phyloP scores from a whole-genome alignment of 164 flowering plant species.

The Nymphaea thermarum region DNA sequence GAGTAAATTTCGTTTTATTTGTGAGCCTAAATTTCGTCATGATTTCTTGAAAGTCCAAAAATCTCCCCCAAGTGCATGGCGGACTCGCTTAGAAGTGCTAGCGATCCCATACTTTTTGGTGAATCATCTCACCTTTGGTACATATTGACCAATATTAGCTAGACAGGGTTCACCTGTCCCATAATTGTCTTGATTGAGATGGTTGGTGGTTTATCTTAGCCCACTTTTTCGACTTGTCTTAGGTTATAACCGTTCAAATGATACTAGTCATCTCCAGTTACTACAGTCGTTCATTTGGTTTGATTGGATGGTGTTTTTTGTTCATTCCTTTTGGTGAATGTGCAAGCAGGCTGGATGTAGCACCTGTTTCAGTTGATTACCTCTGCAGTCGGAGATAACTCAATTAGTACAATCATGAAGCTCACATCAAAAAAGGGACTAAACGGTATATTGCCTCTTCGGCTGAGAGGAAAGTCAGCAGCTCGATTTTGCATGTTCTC shows the following conservation, averaged over 20 bases:
- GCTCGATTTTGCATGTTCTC: slow-evolving; percentile 66
- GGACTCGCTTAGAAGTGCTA: not conserved
- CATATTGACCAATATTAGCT: not conserved
- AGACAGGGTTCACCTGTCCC: not conserved
- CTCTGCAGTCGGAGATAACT: not conserved
- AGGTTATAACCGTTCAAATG: not conserved
- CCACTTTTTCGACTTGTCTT: not conserved
- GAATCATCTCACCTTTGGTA: not conserved
- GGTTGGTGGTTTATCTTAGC: not conserved
- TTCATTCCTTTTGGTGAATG: too few relatives aligned
- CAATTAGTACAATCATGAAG: slow-evolving; percentile 32
- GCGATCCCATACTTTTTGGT: not conserved
- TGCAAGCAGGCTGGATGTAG: not conserved
- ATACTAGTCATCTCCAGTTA: too few relatives aligned
- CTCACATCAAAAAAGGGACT: slow-evolving; percentile 57
- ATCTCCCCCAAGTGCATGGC: not conserved
- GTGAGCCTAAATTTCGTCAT: not conserved
- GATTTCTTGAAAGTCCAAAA: not conserved
- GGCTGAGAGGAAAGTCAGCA: slow-evolving; percentile 47
- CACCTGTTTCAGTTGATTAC: not conserved
- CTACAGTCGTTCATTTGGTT: not conserved
- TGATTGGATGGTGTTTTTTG: not conserved
- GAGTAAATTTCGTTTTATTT: not conserved
- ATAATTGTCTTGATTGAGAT: not conserved
- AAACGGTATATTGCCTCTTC: slow-evolving; percentile 47